Conservation (phyloP, 2,329 filamentous ascomycete genomes). For the Aspergillus niger region DNA sequence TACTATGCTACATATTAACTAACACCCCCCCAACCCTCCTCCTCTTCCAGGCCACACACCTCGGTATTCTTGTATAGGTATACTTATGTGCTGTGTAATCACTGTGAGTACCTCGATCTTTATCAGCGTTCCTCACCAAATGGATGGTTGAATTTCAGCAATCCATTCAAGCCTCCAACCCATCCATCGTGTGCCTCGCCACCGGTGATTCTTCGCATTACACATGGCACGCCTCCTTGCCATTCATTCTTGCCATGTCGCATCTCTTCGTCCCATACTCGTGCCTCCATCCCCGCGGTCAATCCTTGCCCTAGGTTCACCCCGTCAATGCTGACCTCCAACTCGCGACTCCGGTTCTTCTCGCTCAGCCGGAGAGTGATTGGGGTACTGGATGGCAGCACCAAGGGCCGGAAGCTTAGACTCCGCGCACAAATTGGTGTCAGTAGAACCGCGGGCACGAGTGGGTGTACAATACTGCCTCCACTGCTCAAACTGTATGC, state of each 20-base stretch:
- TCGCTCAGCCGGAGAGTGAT: slow-evolving; percentile 80
- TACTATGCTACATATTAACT: not conserved
- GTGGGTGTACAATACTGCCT: slow-evolving; percentile 89
- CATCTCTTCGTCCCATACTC: slow-evolving; percentile 84
- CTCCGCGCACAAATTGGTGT: slow-evolving; percentile 94
- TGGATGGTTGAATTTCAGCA: slow-evolving; percentile 96
- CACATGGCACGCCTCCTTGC: slow-evolving; percentile 85
- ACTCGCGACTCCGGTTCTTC: slow-evolving; percentile 73
- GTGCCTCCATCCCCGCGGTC: slow-evolving; percentile 76
- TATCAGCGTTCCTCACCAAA: slow-evolving; percentile 69
- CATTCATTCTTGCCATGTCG: slow-evolving; percentile 54
- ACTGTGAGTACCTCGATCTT: too few relatives aligned
- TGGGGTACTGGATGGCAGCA: slow-evolving; percentile 81
- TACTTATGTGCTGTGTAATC: too few relatives aligned
- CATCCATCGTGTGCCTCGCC: slow-evolving; percentile 77
- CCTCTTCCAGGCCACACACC: too few relatives aligned
- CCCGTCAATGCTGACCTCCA: slow-evolving; percentile 79
- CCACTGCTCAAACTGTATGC: slow-evolving; percentile 94
- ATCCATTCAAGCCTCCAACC: slow-evolving; percentile 89
- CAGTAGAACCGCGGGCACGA: slow-evolving; percentile 83
- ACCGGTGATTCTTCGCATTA: slow-evolving; percentile 67
- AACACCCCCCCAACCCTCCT: not conserved
- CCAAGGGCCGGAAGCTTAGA: slow-evolving; percentile 86
- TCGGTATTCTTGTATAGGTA: too few relatives aligned
- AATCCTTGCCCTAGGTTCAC: slow-evolving; percentile 66